Percentiles rank a stretch among this genome's conserved stretches.
These are phyloP conservation scores for Passalora sequoiae DNA, from an alignment of 2,329 filamentous ascomycete species.

Conservation along the genomic window DNA sequence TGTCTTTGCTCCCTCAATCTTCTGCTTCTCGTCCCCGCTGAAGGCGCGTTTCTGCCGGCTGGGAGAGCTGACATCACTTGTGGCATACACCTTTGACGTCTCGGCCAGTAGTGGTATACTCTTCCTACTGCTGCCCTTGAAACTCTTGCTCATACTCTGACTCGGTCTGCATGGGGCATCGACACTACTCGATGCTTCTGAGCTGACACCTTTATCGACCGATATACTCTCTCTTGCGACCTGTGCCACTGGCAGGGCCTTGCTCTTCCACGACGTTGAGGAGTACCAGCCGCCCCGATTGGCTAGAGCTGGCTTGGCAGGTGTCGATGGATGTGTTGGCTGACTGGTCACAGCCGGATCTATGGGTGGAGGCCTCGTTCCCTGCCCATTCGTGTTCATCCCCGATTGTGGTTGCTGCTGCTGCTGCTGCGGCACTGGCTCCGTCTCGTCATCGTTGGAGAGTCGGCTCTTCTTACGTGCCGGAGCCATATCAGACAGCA, in stretches of 20 bases:
- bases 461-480: constrained; percentile 26
- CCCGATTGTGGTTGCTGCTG: constrained; percentile 10
- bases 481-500: constrained; percentile 17
- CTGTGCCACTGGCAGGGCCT: constrained; percentile 45
- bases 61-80: constrained; percentile 27
- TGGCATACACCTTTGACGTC: constrained; percentile 43
- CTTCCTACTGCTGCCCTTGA: constrained; percentile 42
- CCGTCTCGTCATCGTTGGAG: constrained; percentile 17
- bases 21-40: constrained; percentile 21
- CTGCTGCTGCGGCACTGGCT: constrained; percentile 6
- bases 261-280: constrained; percentile 38
- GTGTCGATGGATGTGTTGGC: background rate
- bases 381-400: constrained; percentile 9
- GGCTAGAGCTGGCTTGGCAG: background rate
- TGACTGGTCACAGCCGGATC: background rate
- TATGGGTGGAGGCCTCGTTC: background rate
- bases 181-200: constrained; percentile 32
- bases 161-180: constrained; percentile 28
- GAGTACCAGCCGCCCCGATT: constrained; percentile 41
- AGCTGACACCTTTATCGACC: constrained; percentile 41
- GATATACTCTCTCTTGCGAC: constrained; percentile 44
- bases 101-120: constrained; percentile 42
- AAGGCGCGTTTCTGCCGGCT: constrained; percentile 24
- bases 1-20: constrained; percentile 15
- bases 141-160: constrained; percentile 36